Evolutionary conservation across 2,329 filamentous ascomycete species (phyloP), one percentile per base, ranked within the genome.

Genomic region (Aspergillus melleus): DNA sequence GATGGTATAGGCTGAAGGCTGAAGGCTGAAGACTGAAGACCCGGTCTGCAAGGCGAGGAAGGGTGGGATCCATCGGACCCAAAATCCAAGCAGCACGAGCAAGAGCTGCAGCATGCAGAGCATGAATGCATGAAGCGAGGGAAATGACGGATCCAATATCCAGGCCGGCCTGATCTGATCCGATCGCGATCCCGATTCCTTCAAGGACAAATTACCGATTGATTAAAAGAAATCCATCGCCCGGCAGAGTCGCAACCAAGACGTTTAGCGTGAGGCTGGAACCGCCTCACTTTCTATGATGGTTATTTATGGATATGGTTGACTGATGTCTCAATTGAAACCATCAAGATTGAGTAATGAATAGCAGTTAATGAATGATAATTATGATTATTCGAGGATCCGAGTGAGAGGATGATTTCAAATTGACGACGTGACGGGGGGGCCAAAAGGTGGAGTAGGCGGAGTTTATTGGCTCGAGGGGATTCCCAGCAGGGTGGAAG

Each of bases 221-320:
- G 29, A 49, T 55, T 55, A 26, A 55, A 29, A 55, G 16, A n/a
- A 47, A 26, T 39, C 11, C 16, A 16, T 39, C 22, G 12, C n/a
- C 49, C 29, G 49, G 16, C 49, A 55, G 22, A 14, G 42, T 24
- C 22, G 22, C 44, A 47, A 47, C 20, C 44, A 16, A 56, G 30
- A 42, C 36, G 26, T 42, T 56, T 56, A 56, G 51, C 36, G 55
- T 52, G 59, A 58, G 55, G 52, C 47, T 52, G 39, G 32, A 50
- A 49, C 51, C 49, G 55, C 59, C 55, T 61, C 59, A 61, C 56
- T 55, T 49, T 49, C 54, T 29, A 49, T 19, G 22, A 19, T 51
- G 22, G 20, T 36, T 16, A 5, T 53, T 52, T 36, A 24, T 20
- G 26, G 26, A 16, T 30, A 39, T 39, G 42, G 42, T 19, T 16